These are phyloP conservation scores for Sedum album DNA, from an alignment of 164 flowering plant genomes.

Conservation along the genomic window DNA sequence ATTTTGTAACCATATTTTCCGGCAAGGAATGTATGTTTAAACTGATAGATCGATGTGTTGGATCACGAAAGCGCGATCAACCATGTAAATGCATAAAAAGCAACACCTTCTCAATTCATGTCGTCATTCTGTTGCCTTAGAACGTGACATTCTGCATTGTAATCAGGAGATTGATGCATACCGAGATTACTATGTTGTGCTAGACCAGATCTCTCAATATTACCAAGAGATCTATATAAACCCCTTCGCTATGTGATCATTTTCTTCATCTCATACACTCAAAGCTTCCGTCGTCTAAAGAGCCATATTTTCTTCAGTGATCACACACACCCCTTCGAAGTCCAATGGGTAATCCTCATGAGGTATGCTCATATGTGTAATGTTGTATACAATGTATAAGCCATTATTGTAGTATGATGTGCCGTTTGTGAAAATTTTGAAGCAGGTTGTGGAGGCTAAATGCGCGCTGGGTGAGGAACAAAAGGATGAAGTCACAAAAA, in stretches of 20 bases:
- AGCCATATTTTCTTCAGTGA: no score
- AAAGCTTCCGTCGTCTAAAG: not conserved
- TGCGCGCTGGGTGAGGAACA: not conserved
- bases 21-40: no score
- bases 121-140: not conserved
- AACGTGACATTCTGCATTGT: not conserved
- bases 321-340: not conserved
- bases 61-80: not conserved
- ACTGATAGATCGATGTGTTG: no score
- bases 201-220: not conserved
- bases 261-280: not conserved
- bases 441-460: constrained; percentile 1
- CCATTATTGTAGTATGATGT: no score
- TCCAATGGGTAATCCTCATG: not conserved
- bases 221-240: not conserved
- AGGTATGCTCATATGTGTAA: not conserved
- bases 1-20: no score
- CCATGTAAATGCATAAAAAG: not conserved
- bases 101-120: not conserved
- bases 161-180: not conserved
- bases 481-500: not conserved
- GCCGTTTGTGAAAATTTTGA: not conserved
- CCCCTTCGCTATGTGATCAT: not conserved
- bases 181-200: not conserved
- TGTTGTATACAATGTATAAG: not conserved